Evolutionary conservation across 768 basidiomycete species (phyloP).

Genomic region (Leccinum ochraceum): DNA sequence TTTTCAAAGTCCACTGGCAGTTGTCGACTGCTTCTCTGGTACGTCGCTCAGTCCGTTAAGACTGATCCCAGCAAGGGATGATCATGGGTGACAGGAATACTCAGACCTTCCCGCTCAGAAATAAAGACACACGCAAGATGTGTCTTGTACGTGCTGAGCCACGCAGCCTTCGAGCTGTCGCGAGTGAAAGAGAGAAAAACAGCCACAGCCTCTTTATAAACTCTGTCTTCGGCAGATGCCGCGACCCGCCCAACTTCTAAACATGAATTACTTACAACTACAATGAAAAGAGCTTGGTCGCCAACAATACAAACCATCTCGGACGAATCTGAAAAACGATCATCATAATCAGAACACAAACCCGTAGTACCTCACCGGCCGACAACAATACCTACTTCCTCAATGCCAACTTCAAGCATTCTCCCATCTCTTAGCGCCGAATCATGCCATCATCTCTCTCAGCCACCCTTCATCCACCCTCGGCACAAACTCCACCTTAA

Average conservation of each 20-base stretch:
- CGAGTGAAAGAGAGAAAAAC: background rate
- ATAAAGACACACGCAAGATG: constrained; percentile 14
- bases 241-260: too few species aligned
- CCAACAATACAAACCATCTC: background rate
- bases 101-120: constrained; percentile 40
- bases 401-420: background rate
- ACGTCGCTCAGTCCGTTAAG: constrained; percentile 28
- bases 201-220: background rate
- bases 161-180: constrained; percentile 32
- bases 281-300: background rate
- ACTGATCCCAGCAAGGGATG: constrained; percentile 31
- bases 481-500: constrained; percentile 55
- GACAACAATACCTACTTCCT: background rate
- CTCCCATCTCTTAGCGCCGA: background rate
- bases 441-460: constrained; percentile 16
- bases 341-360: background rate
- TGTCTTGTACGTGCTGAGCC: constrained; percentile 31
- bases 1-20: constrained; percentile 26
- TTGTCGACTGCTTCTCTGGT: constrained; percentile 30
- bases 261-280: too few species aligned
- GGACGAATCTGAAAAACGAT: background rate
- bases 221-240: background rate
- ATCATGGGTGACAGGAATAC: constrained; percentile 28
- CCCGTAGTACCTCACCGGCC: background rate
- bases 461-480: constrained; percentile 28